Evolutionary conservation across 805 yeast genomes (phyloP), one percentile per base, ranked within the genome.

Genomic region (Wickerhamiella domercqiae): DNA sequence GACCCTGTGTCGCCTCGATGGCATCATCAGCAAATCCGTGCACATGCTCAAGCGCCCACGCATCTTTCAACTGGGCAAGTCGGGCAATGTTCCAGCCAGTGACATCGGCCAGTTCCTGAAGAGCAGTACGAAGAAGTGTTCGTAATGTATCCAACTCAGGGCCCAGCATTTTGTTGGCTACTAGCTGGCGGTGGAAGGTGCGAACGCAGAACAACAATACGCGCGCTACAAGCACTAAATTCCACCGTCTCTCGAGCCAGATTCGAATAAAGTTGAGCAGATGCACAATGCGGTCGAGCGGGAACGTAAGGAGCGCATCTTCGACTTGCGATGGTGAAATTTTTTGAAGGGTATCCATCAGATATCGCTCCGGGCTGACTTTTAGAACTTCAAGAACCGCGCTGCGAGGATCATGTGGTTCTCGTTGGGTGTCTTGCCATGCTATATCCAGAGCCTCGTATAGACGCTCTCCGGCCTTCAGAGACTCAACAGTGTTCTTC

Each of bases 371-470:
- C 1, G 95, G 93, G 3, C 70, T 60, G 43, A 78, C 67, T 35
- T 71, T 69, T 43, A 79, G 66, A 2, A 94, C 93, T 31, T 70
- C 60, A 34, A 90, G 63, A n/a, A 90, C 66, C 3, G 93, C 67
- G 52, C 83, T 70, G 26, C 73, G 70, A 3, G 49, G 51, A 21
- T 36, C 30, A 17, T 20, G 42, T 9, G 50, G 51, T 7, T 38
- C 37, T 14, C 42, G 44, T 31, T 71, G 76, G 30, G 81, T 59
- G 47, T 84, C 95, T 36, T 70, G 73, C 14, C 62, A 60, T 1
- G 93, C 93, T 42, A 86, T 62, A 46, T 90, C 96, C 35, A 87
- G 61, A 0, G 96, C 95, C 55, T 87, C 97, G 71, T 82, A 76
- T 34, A 87, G 59, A 51, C 77, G 77, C 59, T 87, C 98, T 45